phyloP scores from a whole-genome alignment of 495 filamentous ascomycete genomes.

The Podospora pseudocomata region DNA sequence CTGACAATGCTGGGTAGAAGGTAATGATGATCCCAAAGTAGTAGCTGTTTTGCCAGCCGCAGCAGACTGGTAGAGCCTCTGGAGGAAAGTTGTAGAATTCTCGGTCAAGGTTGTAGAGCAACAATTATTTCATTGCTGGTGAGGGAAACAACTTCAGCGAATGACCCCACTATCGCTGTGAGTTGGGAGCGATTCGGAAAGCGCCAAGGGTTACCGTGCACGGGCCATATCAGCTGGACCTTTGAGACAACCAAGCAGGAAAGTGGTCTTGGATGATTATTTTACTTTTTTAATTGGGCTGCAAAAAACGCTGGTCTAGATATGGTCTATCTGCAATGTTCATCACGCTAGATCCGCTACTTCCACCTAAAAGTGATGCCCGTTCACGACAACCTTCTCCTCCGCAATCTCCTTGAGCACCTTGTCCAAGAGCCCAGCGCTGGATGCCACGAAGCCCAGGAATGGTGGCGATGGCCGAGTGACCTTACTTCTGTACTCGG shows the following conservation, averaged over 20 bases:
- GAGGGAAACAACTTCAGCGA: neutral
- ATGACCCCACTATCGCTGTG: neutral
- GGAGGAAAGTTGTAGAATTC: neutral
- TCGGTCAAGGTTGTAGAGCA: neutral
- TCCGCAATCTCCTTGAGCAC: constrained; percentile 14
- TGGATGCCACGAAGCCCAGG: constrained; percentile 22
- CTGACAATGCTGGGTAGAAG: neutral
- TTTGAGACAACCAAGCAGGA: no score
- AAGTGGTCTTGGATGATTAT: neutral
- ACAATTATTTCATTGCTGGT: neutral
- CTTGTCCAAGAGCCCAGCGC: constrained; percentile 17
- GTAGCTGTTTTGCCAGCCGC: neutral
- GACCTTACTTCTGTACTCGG: constrained; percentile 24
- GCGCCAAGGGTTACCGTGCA: neutral
- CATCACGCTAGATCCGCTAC: neutral
- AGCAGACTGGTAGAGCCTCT: neutral
- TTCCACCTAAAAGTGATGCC: neutral
- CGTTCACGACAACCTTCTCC: neutral
- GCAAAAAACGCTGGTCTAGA: neutral
- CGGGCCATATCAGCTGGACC: neutral
- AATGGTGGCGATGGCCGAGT: constrained; percentile 6
- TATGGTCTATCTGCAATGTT: neutral
- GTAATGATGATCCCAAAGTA: neutral
- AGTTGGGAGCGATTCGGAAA: neutral
- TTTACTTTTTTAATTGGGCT: neutral